Base-by-base conservation (phyloP, 2,329 filamentous ascomycete species). In the Xenoacremonium recifei region DNA sequence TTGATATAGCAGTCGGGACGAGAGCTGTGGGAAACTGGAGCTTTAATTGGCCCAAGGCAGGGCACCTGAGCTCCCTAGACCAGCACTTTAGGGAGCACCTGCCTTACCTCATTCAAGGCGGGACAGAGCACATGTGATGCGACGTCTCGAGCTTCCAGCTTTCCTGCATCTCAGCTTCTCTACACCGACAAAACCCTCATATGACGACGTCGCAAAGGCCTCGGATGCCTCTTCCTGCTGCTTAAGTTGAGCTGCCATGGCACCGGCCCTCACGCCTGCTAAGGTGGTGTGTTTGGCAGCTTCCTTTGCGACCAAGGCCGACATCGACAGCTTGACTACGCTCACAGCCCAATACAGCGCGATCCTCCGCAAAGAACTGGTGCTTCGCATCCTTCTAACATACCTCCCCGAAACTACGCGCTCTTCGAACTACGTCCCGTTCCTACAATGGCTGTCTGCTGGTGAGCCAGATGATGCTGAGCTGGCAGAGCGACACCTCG, bases 281-380 rank as follows among this genome's bases (percentile, higher is more conserved):
- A 87, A 89, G 62, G 79, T 84, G 51, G 70, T 89, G 44, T 77
- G 93, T 44, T 76, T 92, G 37, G 85, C 88, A 33, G 82, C 83
- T 17, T 80, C 89, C 57, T 76, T 84, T 54, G 81, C 87, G 40
- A 76, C 78, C 47, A 77, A 79, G 55, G 75, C 80, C 58, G 79
- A 91, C 60, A 71, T 90, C 54, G 63, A 74, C 53, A 74, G 76
- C 50, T 68, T 93, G 45, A 73, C 77, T 42, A 71, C 70, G 39
- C 70, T 93, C 48, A 74, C 80, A 39, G 70, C 76, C 17, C 69
- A 72, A 29, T 70, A 86, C 53, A 65, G 67, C 39, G 69, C 76
- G 40, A 73, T 83, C 27, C 70, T 93, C 40, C 72, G 76, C 20
- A 75, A 77, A 33, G 80, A 86, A 42, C 68, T 89, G 12, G 61